A percentile compares a stretch with the other conserved stretches of the same genome.
These are phyloP conservation scores for Inga laurina DNA, from an alignment of 306 rosid species.

Conservation along the genomic window DNA sequence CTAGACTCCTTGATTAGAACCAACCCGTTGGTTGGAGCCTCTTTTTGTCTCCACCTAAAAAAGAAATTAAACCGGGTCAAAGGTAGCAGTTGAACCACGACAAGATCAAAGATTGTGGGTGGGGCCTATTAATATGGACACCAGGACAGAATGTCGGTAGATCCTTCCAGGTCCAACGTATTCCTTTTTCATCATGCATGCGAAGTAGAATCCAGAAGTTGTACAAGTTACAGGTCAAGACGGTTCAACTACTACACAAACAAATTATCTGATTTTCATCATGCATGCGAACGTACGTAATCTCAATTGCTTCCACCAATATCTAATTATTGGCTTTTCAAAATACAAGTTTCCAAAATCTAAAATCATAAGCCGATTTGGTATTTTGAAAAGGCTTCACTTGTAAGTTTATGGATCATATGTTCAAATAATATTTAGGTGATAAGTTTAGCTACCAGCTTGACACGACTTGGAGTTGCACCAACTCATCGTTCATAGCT, in stretches of 20 bases:
- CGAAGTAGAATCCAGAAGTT: not conserved
- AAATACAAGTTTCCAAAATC: not conserved
- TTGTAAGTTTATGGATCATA: not conserved
- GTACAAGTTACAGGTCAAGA: not conserved
- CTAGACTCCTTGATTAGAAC: fast-evolving
- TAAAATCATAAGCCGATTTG: not conserved
- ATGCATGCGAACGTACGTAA: not conserved
- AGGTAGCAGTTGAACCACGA: not conserved
- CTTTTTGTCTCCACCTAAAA: not conserved
- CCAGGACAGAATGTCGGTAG: not conserved
- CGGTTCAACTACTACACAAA: constrained; percentile 13
- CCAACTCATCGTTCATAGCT: constrained; percentile 13
- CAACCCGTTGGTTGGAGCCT: not conserved
- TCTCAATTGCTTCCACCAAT: not conserved
- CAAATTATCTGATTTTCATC: not conserved
- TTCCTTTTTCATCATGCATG: not conserved
- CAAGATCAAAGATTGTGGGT: not conserved
- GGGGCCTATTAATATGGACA: not conserved
- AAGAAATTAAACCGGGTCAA: not conserved
- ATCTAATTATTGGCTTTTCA: not conserved
- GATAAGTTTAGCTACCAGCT: not conserved
- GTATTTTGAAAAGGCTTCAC: not conserved
- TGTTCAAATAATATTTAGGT: constrained; percentile 4
- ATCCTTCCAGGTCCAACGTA: too few species aligned
- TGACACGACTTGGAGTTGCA: not conserved